phyloP scores from a whole-genome alignment of 2,329 filamentous ascomycete genomes.

The Raffaelea deltoideospora region DNA sequence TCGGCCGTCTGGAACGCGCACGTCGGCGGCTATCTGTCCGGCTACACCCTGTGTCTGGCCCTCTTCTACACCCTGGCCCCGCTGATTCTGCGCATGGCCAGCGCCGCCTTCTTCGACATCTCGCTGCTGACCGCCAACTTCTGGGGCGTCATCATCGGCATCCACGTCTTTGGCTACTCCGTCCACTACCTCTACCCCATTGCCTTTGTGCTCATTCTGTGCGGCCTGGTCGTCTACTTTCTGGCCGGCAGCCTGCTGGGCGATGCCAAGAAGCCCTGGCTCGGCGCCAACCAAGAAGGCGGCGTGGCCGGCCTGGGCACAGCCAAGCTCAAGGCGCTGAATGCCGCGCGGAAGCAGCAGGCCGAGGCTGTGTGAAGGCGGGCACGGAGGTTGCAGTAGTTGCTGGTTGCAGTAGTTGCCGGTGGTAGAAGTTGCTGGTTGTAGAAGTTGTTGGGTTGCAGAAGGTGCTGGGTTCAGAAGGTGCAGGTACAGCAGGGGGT shows the following conservation, averaged over 20 bases:
- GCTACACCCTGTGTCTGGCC: slow-evolving; percentile 70
- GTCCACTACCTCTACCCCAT: slow-evolving; percentile 91
- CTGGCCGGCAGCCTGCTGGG: slow-evolving; percentile 67
- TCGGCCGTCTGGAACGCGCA: slow-evolving; percentile 47
- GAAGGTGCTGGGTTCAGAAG: too few relatives aligned
- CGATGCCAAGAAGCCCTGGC: slow-evolving; percentile 88
- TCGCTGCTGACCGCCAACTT: slow-evolving; percentile 88
- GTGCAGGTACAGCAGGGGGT: too few relatives aligned
- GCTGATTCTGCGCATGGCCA: slow-evolving; percentile 75
- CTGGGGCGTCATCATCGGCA: slow-evolving; percentile 89
- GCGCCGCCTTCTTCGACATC: slow-evolving; percentile 93
- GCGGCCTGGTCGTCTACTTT: slow-evolving; percentile 80
- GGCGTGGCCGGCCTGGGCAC: slow-evolving; percentile 73
- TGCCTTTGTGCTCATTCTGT: slow-evolving; percentile 82
- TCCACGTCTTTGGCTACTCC: slow-evolving; percentile 63
- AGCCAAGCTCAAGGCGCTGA: slow-evolving; percentile 61
- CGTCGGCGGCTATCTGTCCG: slow-evolving; percentile 70
- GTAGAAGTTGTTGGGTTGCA: too few relatives aligned
- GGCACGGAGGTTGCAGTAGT: neutral
- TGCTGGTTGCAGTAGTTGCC: too few relatives aligned
- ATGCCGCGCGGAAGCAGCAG: slow-evolving; percentile 31
- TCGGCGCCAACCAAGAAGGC: slow-evolving; percentile 71
- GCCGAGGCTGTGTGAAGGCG: slow-evolving; percentile 9
- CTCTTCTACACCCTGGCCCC: slow-evolving; percentile 84
- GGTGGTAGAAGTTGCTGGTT: too few relatives aligned